Evolutionary conservation across 148 eudicot species (phyloP), one percentile per base, ranked within the genome.

Genomic region (Rhododendron williamsianum): DNA sequence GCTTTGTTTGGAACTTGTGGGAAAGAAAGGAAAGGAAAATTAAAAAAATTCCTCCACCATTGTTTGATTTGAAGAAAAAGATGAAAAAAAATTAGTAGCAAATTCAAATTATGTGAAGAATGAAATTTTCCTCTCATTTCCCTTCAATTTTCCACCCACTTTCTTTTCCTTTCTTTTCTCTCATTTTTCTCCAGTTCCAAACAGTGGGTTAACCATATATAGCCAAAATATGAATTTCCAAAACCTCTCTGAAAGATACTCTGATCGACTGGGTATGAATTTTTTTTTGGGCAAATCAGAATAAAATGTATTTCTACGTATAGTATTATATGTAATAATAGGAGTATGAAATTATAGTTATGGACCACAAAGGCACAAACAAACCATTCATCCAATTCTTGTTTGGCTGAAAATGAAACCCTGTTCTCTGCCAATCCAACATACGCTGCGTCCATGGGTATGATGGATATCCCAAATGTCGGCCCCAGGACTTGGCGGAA

Each of bases 371-470:
- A 49, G 18, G 12, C 90, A 41, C 45, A 41, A 41, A 41, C 45
- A 41, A 41, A 95, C 98, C 98, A 58, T 95, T 95, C 94, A 95
- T 93, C 96, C 96, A 95, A 72, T 95, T 95, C 69, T 89, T 84
- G 10, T 87, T 54, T 3, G 98, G 96, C 54, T 95, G 98, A 84
- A 93, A 94, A 82, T 95, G 98, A 79, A 88, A 95, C 30, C 91
- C 82, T 38, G 94, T 92, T 63, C 93, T 90, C 74, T 95, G 98
- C 98, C 98, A 94, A 80, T 84, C 58, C 83, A 94, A 79, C 84
- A 87, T 85, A 7, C 38, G 82, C 9, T 85, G 45, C 48, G 77
- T 85, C 91, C 91, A 87, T 2, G 89, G 63, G 49, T 13, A 89
- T 30, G 65, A 72, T 11, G 85, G 30, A 58, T 8, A 86, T 3